Base-by-base conservation (phyloP, 768 basidiomycete genomes). In the Boletus fagicola region DNA sequence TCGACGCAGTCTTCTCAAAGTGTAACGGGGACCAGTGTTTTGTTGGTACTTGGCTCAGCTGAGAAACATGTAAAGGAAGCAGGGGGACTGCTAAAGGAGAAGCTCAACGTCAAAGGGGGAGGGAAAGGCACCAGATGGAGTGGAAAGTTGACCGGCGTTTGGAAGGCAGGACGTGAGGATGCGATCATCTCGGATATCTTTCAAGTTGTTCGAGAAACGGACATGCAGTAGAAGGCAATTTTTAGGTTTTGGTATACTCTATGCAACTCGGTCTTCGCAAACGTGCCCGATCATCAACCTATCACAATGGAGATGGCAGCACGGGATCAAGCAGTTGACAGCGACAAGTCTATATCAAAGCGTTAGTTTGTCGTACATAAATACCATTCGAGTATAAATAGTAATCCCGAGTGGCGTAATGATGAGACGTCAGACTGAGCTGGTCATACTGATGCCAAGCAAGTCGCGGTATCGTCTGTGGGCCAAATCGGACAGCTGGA, bases 81-180 rank as follows among this genome's bases (percentile, higher is more conserved):
- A 2, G 87, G 87, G 3, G 84, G 84, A 4, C 75, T 68, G 26
- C 67, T 88, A 43, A 89, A 83, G 68, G 66, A 72, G 5, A 83
- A 79, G 60, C 73, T 88, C 30, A 76, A 76, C 10, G 77, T 88
- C 47, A 92, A 86, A 73, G 91, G 91, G 8, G 91, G 91, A 12
- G 89, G 90, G 5, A 90, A 87, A 65, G 90, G 88, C 2, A 62
- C 74, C 18, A 82, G 80, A 62, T 92, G 90, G 86, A 90, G 89
- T 59, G 90, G 90, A 11, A 87, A 91, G 68, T 80, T 78, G 54
- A 77, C 70, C 8, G 89, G 89, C 0, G 69, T 69, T 39, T 69
- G 69, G 68, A 71, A 59, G 47, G 51, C 48, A 31, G 56, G 67
- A 28, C 62, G 67, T 8, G 69, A 68, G 51, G 62, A 59, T 9